Conservation (phyloP, 768 basidiomycete species). For the Calocybe indica region DNA sequence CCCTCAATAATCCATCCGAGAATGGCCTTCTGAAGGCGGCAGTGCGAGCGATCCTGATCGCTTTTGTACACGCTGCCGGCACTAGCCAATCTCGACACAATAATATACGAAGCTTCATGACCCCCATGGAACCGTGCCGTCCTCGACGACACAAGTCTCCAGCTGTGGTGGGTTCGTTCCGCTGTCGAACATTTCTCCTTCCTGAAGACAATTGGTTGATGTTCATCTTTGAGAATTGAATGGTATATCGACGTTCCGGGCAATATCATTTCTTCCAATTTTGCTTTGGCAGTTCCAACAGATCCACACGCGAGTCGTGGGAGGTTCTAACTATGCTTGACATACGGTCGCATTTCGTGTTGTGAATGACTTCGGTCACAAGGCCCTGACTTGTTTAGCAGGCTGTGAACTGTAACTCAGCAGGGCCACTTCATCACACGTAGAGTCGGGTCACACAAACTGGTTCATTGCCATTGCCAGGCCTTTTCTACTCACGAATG, state of each 20-base stretch:
- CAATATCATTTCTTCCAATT: no score
- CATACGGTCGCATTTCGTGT: no score
- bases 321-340: no score
- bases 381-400: no score
- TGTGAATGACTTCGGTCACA: no score
- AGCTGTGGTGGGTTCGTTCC: conserved; percentile 57
- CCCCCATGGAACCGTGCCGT: conserved; percentile 26
- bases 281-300: not conserved
- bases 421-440: no score
- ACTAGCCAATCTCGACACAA: conserved; percentile 34
- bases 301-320: no score
- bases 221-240: not conserved
- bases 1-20: not conserved
- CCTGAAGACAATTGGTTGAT: not conserved
- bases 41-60: conserved; percentile 23
- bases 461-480: no score
- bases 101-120: conserved; percentile 52
- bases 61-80: conserved; percentile 30
- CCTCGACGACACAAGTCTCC: conserved; percentile 7
- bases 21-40: conserved; percentile 19
- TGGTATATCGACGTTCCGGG: not conserved
- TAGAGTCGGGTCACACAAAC: no score
- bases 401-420: no score
- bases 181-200: conserved; percentile 45
- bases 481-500: no score